Evolutionary conservation across 2,329 filamentous ascomycete species (phyloP).

Genomic region (Passalora sequoiae): DNA sequence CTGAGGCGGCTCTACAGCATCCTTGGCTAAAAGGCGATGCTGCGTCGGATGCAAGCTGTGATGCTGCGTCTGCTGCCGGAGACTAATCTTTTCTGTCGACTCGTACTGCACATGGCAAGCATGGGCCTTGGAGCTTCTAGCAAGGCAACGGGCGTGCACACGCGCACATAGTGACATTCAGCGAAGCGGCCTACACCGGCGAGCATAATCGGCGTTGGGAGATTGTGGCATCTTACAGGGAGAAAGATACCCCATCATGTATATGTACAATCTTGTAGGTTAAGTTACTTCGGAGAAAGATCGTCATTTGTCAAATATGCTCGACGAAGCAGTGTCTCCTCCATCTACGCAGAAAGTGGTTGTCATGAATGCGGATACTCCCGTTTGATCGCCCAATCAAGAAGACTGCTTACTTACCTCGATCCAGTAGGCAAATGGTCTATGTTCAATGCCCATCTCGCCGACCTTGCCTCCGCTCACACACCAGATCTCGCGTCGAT

Average conservation of each 20-base stretch:
- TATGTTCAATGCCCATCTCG: slow-evolving; percentile 1
- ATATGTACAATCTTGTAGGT: slow-evolving; percentile 9
- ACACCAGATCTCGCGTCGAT: too few species aligned
- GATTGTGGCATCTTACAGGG: slow-evolving; percentile 6
- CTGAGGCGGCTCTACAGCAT: slow-evolving; percentile 66
- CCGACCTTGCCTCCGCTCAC: too few species aligned
- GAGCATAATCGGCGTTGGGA: slow-evolving; percentile 8
- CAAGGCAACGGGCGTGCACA: not conserved
- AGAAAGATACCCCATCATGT: slow-evolving; percentile 16
- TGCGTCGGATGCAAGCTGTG: slow-evolving; percentile 10
- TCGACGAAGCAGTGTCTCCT: too few species aligned
- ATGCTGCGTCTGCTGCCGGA: slow-evolving; percentile 9
- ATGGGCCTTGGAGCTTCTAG: too few species aligned
- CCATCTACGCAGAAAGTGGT: too few species aligned
- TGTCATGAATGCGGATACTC: too few species aligned
- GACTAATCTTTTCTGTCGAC: too few species aligned
- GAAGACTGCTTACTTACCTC: not conserved
- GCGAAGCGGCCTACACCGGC: slow-evolving; percentile 3
- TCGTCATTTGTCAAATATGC: not conserved
- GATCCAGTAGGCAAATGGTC: too few species aligned
- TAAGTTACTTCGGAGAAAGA: not conserved
- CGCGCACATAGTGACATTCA: not conserved
- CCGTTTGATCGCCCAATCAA: too few species aligned
- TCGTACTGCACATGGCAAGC: too few species aligned
- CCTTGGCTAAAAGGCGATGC: slow-evolving; percentile 35